phyloP scores from a whole-genome alignment of 2,329 filamentous ascomycete genomes.

The Aspergillus spinulosporus region DNA sequence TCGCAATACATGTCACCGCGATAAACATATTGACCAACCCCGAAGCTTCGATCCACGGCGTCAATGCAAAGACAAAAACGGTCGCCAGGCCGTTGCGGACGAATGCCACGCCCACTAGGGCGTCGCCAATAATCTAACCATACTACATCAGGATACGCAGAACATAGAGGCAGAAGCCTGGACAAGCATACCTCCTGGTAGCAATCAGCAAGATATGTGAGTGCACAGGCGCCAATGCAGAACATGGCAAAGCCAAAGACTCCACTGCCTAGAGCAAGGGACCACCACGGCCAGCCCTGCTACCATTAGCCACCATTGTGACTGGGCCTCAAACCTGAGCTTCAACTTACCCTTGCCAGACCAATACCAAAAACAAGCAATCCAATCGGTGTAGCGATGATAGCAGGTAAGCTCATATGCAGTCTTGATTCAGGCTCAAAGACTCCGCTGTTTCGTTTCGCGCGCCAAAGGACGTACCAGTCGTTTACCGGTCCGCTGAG shows the following conservation, averaged over 20 bases:
- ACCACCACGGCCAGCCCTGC: slow-evolving; percentile 12
- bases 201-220: slow-evolving; percentile 4
- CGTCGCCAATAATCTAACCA: slow-evolving; percentile 49
- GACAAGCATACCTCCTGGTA: slow-evolving; percentile 1
- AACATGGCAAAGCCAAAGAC: slow-evolving; percentile 6
- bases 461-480: not conserved
- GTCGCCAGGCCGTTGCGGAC: slow-evolving; percentile 48
- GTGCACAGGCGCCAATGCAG: not conserved
- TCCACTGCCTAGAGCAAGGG: not conserved
- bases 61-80: slow-evolving; percentile 46
- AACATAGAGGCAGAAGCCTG: not conserved
- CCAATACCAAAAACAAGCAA: slow-evolving; percentile 27
- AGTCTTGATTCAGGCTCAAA: slow-evolving; percentile 36
- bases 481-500: not conserved
- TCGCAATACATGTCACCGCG: slow-evolving; percentile 15
- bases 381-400: slow-evolving; percentile 22
- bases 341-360: not conserved
- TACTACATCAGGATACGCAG: not conserved
- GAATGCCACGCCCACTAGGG: slow-evolving; percentile 49
- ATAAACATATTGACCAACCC: slow-evolving; percentile 8
- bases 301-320: no score
- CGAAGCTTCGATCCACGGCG: slow-evolving; percentile 23
- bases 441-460: not conserved
- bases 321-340: no score
- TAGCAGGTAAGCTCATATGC: slow-evolving; percentile 25